Base-by-base conservation (phyloP, 1,284 basidiomycete genomes). In the Sutorius eximius region DNA sequence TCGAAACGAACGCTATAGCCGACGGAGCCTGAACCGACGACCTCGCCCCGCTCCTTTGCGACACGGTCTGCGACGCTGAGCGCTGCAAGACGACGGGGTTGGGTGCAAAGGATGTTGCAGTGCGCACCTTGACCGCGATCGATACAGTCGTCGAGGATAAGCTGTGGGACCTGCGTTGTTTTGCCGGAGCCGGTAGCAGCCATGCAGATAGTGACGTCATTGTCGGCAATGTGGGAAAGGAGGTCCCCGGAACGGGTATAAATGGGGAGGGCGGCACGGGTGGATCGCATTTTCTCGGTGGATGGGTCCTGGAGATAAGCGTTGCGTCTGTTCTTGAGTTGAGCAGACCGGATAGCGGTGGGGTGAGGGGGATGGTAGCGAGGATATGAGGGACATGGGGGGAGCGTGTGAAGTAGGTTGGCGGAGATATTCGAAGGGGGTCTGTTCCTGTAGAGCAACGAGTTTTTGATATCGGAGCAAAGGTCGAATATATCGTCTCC, bases 1-100 rank as follows among this genome's bases (percentile, higher is more conserved):
- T 98, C 94, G 70, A 98, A 98, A 40, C 96, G 86, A 53, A 98
- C 94, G 65, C 94, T 92, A 69, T 98, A 98, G 2, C 95, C 95
- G 50, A 98, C 82, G 1, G 83, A 81, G 16, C 80, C 76, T 37
- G 79, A 74, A 8, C 95, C 94, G 2, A 91, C 64, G 0, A 62
- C 57, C 69, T 97, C 89, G 10, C 90, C 91, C 47, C 96, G 81
- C 72, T 98, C 96, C 63, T 88, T 90, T 22, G 95, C 89, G 2
- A 98, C 91, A 59, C 95, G 92, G 65, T 94, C 83, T 0, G 96
- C 95, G 16, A 98, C 93, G 63, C 91, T 93, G 70, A 95, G 91
- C 24, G 95, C 95, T 10, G 96, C 95, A 44, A 98, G 81, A 59
- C 95, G 85, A 57, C 95, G 83, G 9, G 95, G 95, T 68, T 98